Base-by-base conservation (phyloP, 2,329 filamentous ascomycete species). In the Chaetomium sp. region DNA sequence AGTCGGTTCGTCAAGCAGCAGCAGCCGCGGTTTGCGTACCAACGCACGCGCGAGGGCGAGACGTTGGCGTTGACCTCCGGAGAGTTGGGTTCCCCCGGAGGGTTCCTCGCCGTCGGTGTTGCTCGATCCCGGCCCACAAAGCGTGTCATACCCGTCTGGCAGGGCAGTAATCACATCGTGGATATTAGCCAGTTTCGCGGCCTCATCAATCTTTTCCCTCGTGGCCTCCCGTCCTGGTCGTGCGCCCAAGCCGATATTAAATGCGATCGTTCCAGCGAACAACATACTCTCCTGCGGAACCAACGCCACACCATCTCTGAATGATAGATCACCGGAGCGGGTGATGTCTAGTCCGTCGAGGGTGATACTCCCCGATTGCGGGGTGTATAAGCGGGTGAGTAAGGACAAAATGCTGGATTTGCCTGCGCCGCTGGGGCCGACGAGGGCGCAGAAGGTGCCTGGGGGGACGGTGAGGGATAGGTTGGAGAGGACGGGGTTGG, bases 1-100 rank as follows among this genome's bases (percentile, higher is more conserved):
- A 5, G 88, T 90, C 4, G 89, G 88, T 73, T 94, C 89, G 64
- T 94, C 88, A 0, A 94, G 79, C 0, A 92, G 79, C 2, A 96
- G 74, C 57, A 97, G 84, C 70, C 88, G 90, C 3, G 92, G 91
- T 65, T 95, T 84, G 12, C 91, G 85, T 46, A 96, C 85, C n/a
- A 97, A 76, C 0, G 92, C 92, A 4, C 92, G 84, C 2, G 92
- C 92, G 68, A 97, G 96, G 48, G 90, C 91, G 34, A 96, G 85
- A 56, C 92, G 86, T 72, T 97, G 92, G 68, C 95, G 95, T 72
- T 97, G 92, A 0, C 92, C 92, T 51, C 92, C 92, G 1, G 87
- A 91, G n/a, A 96, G 75, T 67, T 96, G 81, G 10, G 82, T 79
- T 40, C 91, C 92, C 72, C 95, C 95, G 67, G 19, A 27, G 19